Conservation (phyloP, 768 basidiomycete genomes). For the Trametes punicea region DNA sequence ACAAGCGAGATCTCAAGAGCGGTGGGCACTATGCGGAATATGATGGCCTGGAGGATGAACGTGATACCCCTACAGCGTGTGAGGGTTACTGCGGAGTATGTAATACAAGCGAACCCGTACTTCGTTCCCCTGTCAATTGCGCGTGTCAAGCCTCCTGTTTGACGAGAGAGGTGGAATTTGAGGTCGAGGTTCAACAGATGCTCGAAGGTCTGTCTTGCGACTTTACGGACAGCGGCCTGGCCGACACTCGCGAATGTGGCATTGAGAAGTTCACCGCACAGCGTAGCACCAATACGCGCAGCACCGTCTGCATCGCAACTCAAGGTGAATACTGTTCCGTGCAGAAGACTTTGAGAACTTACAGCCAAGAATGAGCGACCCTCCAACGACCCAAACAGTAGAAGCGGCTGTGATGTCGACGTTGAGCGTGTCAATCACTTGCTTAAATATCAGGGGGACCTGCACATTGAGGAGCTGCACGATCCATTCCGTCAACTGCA, state of each 20-base stretch:
- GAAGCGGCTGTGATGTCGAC: slow-evolving; percentile 68
- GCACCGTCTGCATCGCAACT: slow-evolving; percentile 63
- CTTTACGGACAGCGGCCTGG: slow-evolving; percentile 90
- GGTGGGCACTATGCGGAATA: slow-evolving; percentile 94
- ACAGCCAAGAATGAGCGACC: slow-evolving; percentile 92
- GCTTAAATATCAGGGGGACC: slow-evolving; percentile 96
- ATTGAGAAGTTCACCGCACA: slow-evolving; percentile 90
- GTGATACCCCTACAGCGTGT: slow-evolving; percentile 75
- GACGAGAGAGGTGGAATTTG: slow-evolving; percentile 87
- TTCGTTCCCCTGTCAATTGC: slow-evolving; percentile 98
- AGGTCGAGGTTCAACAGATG: slow-evolving; percentile 90
- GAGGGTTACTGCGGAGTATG: neutral
- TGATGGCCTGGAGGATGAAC: slow-evolving; percentile 87
- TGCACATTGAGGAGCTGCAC: slow-evolving; percentile 86
- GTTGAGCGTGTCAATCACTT: slow-evolving; percentile 86
- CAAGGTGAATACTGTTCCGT: neutral
- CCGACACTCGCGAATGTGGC: slow-evolving; percentile 96
- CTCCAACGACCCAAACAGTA: slow-evolving; percentile 89
- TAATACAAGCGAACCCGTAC: slow-evolving; percentile 36
- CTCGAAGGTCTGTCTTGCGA: slow-evolving; percentile 93
- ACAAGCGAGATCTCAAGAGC: slow-evolving; percentile 96
- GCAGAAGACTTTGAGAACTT: slow-evolving; percentile 33
- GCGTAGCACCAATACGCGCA: slow-evolving; percentile 83
- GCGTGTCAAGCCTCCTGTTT: slow-evolving; percentile 93
- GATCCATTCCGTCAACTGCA: neutral